Evolutionary conservation across 2,329 filamentous ascomycete species (phyloP).

Genomic region (Phoma herbarum): DNA sequence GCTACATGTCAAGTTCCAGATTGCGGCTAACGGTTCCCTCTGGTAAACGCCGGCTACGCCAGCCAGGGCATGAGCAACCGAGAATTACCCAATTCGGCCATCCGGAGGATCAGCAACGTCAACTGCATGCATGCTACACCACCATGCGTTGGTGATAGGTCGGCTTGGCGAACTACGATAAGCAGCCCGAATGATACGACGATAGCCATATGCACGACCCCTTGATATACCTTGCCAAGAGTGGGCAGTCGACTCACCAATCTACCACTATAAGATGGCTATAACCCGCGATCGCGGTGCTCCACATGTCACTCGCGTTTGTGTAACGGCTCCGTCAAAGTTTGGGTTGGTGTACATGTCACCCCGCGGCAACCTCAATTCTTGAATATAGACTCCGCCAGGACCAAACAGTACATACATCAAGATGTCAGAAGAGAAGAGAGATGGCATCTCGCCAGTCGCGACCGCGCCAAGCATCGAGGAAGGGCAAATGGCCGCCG

Average conservation of each 20-base stretch:
- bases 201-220: slow-evolving; percentile 19
- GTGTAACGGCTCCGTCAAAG: not conserved
- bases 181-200: slow-evolving; percentile 20
- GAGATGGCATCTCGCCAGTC: slow-evolving; percentile 32
- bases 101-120: slow-evolving; percentile 34
- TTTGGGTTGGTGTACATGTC: not conserved
- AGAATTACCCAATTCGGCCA: slow-evolving; percentile 32
- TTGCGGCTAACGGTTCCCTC: slow-evolving; percentile 8
- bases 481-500: slow-evolving; percentile 39
- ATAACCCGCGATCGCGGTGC: not conserved
- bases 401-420: not conserved
- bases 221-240: slow-evolving; percentile 21
- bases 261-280: slow-evolving; percentile 10
- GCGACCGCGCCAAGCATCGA: slow-evolving; percentile 36
- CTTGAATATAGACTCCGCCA: not conserved
- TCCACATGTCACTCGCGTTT: not conserved
- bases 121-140: slow-evolving; percentile 25
- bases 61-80: slow-evolving; percentile 26
- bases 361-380: not conserved
- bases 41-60: slow-evolving; percentile 15
- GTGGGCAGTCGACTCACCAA: slow-evolving; percentile 6
- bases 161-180: slow-evolving; percentile 28
- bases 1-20: not conserved
- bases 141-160: slow-evolving; percentile 27
- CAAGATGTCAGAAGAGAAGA: slow-evolving; percentile 39